Evolutionary conservation across 164 flowering plant species (phyloP), one percentile per base, ranked within the genome.

Genomic region (Vitis rupestris): DNA sequence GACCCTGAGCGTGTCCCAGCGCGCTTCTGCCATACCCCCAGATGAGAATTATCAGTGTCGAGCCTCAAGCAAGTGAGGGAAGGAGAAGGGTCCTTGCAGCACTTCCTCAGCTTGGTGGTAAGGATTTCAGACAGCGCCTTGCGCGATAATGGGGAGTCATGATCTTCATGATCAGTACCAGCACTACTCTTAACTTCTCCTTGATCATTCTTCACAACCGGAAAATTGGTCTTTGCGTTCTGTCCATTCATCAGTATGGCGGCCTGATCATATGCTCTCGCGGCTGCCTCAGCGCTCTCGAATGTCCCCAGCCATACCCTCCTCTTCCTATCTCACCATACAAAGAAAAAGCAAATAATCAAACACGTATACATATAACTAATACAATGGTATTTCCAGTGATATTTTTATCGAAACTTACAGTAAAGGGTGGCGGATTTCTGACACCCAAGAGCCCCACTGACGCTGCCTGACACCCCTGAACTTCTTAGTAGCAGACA

Each of bases 381-480:
- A 3, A 3, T 3, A 37, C 44, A 37, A 37, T 37, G 44, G 44
- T 6, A 6, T 37, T 37, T 37, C 44, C 7, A 1, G 27, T 1
- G 27, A 37, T 37, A 6, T 37, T 37, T 37, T 37, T 37, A 37
- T 3, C 7, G 74, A 48, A 56, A 8, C 60, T 71, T 83, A 91
- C 97, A 91, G 82, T 30, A 91, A 71, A 6, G 97, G 97, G 73
- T 91, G 97, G 61, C 97, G 90, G 70, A 91, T 91, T 66, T 91
- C 97, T 8, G 94, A 87, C 19, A 91, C 97, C 97, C 97, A 91
- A 8, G 97, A 91, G 82, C 97, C 97, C 97, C 97, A 91, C 70
- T 87, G 90, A 65, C 97, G 88, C 53, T 91, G 97, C 77, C 97
- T 84, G 75, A 91, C 97, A 4, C 97, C 94, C 83, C 92, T 80